These are phyloP conservation scores for Clitoria ternatea DNA, from an alignment of 306 rosid genomes.

Conservation along the genomic window DNA sequence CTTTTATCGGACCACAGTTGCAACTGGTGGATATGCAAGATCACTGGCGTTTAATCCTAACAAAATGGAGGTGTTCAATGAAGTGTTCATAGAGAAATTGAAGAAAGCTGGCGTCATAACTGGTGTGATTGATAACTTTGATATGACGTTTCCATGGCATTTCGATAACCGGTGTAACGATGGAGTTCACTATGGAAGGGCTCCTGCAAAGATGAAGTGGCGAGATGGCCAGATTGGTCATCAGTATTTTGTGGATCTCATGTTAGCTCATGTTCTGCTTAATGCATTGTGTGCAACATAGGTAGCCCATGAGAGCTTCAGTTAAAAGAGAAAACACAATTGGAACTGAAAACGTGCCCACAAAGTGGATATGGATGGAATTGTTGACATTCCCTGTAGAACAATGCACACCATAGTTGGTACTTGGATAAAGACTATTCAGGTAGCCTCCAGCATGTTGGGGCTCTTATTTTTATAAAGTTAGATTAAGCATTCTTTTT, in stretches of 20 bases:
- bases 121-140: slow-evolving; percentile 81
- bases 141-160: slow-evolving; percentile 92
- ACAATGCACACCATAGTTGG: neutral
- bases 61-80: slow-evolving; percentile 85
- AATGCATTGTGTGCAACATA: slow-evolving; percentile 62
- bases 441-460: slow-evolving; percentile 8
- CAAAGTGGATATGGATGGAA: neutral
- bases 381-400: neutral
- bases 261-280: slow-evolving; percentile 80
- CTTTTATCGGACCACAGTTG: slow-evolving; percentile 69
- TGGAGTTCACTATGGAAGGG: slow-evolving; percentile 89
- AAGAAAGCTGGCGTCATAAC: slow-evolving; percentile 53
- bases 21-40: slow-evolving; percentile 85
- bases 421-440: slow-evolving; percentile 9
- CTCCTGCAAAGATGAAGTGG: slow-evolving; percentile 76
- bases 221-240: slow-evolving; percentile 84
- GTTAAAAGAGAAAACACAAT: neutral
- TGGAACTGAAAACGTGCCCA: neutral
- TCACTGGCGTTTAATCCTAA: slow-evolving; percentile 68
- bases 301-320: neutral
- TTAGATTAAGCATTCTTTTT: slow-evolving; percentile 43
- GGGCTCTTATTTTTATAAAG: neutral
- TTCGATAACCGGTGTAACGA: slow-evolving; percentile 77
- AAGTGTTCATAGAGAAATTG: slow-evolving; percentile 61
- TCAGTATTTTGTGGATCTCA: slow-evolving; percentile 84